Evolutionary conservation across 495 filamentous ascomycete genomes (phyloP).

Genomic region (Poronia punctata): DNA sequence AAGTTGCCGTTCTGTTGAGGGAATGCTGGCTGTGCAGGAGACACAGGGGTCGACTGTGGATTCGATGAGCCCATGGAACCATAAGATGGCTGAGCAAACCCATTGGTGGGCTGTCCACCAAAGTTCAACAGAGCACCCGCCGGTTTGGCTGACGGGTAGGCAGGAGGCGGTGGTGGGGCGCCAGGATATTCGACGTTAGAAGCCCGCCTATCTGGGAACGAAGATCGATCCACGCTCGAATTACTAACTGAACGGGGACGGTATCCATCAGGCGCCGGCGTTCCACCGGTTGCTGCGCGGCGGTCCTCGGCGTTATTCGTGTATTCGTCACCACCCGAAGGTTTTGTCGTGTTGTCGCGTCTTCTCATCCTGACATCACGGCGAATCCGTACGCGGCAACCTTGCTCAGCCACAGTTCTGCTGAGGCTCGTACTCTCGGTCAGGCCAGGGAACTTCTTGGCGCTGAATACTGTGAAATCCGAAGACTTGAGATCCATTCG

Average conservation of each 20-base stretch:
- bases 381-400: constrained; percentile 91
- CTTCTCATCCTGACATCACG: constrained; percentile 96
- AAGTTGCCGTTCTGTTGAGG: constrained; percentile 15
- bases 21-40: constrained; percentile 21
- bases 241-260: constrained; percentile 72
- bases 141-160: constrained; percentile 33
- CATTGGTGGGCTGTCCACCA: constrained; percentile 13
- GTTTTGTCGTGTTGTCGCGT: constrained; percentile 73
- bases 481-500: constrained; percentile 84
- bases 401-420: constrained; percentile 89
- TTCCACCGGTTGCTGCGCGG: constrained; percentile 47
- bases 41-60: constrained; percentile 23
- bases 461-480: constrained; percentile 87
- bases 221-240: constrained; percentile 49
- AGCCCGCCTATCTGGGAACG: constrained; percentile 44
- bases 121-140: constrained; percentile 27
- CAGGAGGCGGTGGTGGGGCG: constrained; percentile 31
- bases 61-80: constrained; percentile 16
- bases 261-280: constrained; percentile 56
- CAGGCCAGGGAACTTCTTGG: constrained; percentile 97
- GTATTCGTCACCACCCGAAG: constrained; percentile 56
- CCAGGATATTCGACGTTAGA: constrained; percentile 52
- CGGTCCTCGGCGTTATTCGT: constrained; percentile 64
- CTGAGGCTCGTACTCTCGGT: constrained; percentile 85
- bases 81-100: constrained; percentile 21